Conservation (phyloP, 495 filamentous ascomycete genomes). For the Xylaria palmicola region DNA sequence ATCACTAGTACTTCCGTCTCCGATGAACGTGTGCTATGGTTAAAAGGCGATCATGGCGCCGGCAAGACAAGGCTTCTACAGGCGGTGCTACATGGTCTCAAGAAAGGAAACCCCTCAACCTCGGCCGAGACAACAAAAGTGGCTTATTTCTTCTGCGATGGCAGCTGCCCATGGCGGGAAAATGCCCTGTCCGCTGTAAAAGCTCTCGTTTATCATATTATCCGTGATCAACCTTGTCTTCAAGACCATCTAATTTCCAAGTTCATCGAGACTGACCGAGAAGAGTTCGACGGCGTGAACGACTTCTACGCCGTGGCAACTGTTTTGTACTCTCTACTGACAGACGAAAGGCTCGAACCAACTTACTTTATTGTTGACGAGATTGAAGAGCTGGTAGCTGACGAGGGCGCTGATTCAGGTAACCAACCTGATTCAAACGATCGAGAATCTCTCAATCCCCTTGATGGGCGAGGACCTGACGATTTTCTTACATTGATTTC, state of each 20-base stretch:
- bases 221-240: not conserved
- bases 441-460: no score
- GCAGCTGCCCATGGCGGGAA: not conserved
- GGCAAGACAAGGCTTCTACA: not conserved
- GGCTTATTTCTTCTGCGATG: not conserved
- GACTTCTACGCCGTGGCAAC: not conserved
- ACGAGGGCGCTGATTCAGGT: no score
- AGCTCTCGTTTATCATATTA: not conserved
- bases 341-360: not conserved
- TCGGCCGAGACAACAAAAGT: not conserved
- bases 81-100: not conserved
- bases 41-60: not conserved
- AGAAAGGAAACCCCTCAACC: not conserved
- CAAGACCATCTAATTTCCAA: not conserved
- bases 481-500: no score
- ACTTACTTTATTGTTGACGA: not conserved
- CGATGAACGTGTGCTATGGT: not conserved
- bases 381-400: not conserved
- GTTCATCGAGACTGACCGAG: not conserved
- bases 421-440: no score
- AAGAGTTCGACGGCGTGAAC: not conserved
- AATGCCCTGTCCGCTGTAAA: not conserved
- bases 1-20: not conserved
- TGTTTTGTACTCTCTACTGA: not conserved
- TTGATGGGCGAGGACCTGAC: no score